These are phyloP conservation scores for Coelastrella sp. DNA, from an alignment of 139 green algal genomes.

Conservation along the genomic window DNA sequence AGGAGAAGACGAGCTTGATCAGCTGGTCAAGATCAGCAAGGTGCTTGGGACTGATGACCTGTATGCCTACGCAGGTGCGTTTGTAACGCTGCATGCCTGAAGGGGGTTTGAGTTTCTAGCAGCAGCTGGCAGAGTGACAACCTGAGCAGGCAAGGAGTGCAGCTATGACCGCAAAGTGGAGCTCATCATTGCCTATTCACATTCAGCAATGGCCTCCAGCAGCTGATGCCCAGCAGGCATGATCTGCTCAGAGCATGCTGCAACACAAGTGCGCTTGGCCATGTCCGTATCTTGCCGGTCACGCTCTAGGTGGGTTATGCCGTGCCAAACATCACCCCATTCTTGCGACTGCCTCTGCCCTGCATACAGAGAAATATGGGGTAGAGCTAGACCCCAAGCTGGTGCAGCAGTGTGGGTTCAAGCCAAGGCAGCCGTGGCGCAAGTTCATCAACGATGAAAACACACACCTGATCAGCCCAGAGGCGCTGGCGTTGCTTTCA, in stretches of 20 bases:
- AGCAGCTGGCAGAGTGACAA: too few relatives aligned
- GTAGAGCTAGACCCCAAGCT: conserved; percentile 96
- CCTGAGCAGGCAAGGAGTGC: too few relatives aligned
- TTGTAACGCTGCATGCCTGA: neutral
- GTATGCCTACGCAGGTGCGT: conserved; percentile 64
- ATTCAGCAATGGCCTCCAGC: too few relatives aligned
- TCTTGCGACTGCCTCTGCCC: neutral
- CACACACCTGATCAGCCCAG: conserved; percentile 87
- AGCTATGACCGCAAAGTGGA: too few relatives aligned
- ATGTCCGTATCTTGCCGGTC: too few relatives aligned
- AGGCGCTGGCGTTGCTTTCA: conserved; percentile 94
- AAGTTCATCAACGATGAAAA: conserved; percentile 96
- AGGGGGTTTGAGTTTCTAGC: too few relatives aligned
- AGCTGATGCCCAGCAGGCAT: too few relatives aligned
- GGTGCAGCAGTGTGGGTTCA: conserved; percentile 80
- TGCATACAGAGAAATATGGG: conserved; percentile 89
- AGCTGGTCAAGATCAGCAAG: conserved; percentile 97
- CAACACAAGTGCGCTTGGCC: too few relatives aligned
- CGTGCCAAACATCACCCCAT: too few relatives aligned
- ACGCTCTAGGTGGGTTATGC: too few relatives aligned
- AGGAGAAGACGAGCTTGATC: conserved; percentile 99
- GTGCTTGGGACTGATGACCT: conserved; percentile 92
- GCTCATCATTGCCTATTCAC: too few relatives aligned
- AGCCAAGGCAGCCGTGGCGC: conserved; percentile 87
- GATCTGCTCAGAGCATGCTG: too few relatives aligned